Base-by-base conservation (phyloP, 2,329 filamentous ascomycete species). In the Dothideomycetes sp. region DNA sequence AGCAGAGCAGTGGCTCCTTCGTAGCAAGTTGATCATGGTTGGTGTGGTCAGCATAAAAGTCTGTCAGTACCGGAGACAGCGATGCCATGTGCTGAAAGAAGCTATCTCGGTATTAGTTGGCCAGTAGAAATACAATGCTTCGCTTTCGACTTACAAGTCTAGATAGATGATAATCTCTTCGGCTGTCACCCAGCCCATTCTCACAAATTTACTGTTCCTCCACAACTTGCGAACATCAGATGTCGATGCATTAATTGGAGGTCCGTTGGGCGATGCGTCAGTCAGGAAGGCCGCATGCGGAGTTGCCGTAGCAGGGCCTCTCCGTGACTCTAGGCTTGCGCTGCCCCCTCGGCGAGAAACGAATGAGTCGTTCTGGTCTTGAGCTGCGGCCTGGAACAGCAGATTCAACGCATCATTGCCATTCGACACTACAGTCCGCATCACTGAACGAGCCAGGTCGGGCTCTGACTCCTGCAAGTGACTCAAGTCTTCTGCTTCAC, bases 131-230 rank as follows among this genome's bases (percentile, higher is more conserved):
- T 12, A 7, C 22, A 12, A 27, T 7, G 22, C 7, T 27, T 27
- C 7, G 12, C 7, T 7, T 12, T 27, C 8, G 31, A 14, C 31
- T 17, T 33, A 67, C 58, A 71, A 41, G 44, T 74, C 69, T 34
- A 74, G 57, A 40, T 72, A 70, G 1, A 64, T 68, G 1, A 73
- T 62, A 8, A 69, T 70, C 48, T 75, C 71, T 39, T 66, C 61
- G 3, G 71, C 68, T 1, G 68, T 68, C 40, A 75, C 68, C 69
- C 69, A 73, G 0, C 70, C 70, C 67, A 72, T 71, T 42, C 65
- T 66, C 14, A 73, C 69, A 47, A 73, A 74, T 0, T 69, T 63
- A 47, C 66, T 70, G 3, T 60, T 54, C 12, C 66, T 65, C 68
- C 68, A 72, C 14, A 65, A 50, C 37, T 59, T 57, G 24, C 70